phyloP scores from a whole-genome alignment of 78 protist genomes.

The Polysphondylium violaceum region DNA sequence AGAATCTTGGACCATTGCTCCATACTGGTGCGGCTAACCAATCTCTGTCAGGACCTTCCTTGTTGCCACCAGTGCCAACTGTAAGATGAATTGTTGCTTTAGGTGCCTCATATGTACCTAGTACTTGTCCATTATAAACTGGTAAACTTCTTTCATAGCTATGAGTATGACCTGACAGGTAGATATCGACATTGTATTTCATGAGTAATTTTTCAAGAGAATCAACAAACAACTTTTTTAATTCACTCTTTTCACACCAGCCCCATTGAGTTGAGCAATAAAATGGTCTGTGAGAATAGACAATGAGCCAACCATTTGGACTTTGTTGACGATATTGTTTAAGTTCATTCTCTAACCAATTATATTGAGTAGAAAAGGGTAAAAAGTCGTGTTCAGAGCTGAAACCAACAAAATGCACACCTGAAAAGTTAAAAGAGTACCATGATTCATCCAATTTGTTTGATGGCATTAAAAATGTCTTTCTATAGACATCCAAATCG shows the following conservation, averaged over 20 bases:
- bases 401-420: conserved; percentile 68
- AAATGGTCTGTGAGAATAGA: conserved; percentile 44
- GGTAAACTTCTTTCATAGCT: conserved; percentile 28
- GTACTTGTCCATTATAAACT: conserved; percentile 11
- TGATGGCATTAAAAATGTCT: conserved; percentile 11
- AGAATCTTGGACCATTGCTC: conserved; percentile 1
- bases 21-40: conserved; percentile 24
- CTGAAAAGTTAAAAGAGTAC: conserved; percentile 52
- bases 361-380: conserved; percentile 8
- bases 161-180: conserved; percentile 43
- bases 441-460: background rate
- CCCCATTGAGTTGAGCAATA: conserved; percentile 12
- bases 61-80: conserved; percentile 58
- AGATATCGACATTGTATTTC: conserved; percentile 52
- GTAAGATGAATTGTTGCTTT: conserved; percentile 30
- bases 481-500: conserved; percentile 12
- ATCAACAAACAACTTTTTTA: conserved; percentile 4
- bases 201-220: conserved; percentile 28
- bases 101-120: conserved; percentile 4
- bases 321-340: conserved; percentile 13
- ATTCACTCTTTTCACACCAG: conserved; percentile 3
- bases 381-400: conserved; percentile 36
- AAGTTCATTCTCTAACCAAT: conserved; percentile 34
- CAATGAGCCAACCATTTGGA: conserved; percentile 43
- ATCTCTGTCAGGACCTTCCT: conserved; percentile 12